Percentiles rank a stretch among this genome's conserved stretches.
phyloP scores from a whole-genome alignment of 1,284 basidiomycete species.

The Moniliophthora roreri region DNA sequence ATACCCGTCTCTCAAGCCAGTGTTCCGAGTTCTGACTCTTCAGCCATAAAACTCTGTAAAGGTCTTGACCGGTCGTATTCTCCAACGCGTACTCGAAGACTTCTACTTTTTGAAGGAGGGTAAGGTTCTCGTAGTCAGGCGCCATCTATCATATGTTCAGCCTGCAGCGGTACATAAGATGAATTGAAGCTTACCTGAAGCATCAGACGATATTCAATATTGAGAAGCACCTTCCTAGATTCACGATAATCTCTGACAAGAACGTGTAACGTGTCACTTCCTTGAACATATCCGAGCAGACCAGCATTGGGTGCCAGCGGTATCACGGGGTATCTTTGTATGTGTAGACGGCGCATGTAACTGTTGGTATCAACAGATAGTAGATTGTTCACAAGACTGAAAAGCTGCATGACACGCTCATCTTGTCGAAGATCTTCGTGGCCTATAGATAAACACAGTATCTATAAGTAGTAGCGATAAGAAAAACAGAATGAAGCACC shows the following conservation, averaged over 20 bases:
- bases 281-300: slow-evolving; percentile 93
- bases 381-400: slow-evolving; percentile 95
- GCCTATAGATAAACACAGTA: slow-evolving; percentile 42
- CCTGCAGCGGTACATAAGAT: background rate
- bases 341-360: slow-evolving; percentile 95
- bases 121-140: slow-evolving; percentile 96
- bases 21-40: slow-evolving; percentile 95
- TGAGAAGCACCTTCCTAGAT: slow-evolving; percentile 92
- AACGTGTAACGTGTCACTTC: slow-evolving; percentile 98
- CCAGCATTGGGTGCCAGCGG: slow-evolving; percentile 97
- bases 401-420: slow-evolving; percentile 99
- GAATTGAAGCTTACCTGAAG: slow-evolving; percentile 65
- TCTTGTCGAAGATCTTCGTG: slow-evolving; percentile 99
- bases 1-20: slow-evolving; percentile 97
- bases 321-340: slow-evolving; percentile 92
- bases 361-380: slow-evolving; percentile 92
- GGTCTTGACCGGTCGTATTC: slow-evolving; percentile 97
- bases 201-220: slow-evolving; percentile 99
- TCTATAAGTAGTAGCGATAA: slow-evolving; percentile 2
- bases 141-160: slow-evolving; percentile 74
- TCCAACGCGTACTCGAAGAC: slow-evolving; percentile 99
- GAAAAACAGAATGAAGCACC: slow-evolving; percentile 42
- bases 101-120: slow-evolving; percentile 96
- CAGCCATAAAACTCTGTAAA: slow-evolving; percentile 98
- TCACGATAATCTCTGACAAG: slow-evolving; percentile 96